Conservation (phyloP, 441 rosid genomes). For the Capsella rubella region DNA sequence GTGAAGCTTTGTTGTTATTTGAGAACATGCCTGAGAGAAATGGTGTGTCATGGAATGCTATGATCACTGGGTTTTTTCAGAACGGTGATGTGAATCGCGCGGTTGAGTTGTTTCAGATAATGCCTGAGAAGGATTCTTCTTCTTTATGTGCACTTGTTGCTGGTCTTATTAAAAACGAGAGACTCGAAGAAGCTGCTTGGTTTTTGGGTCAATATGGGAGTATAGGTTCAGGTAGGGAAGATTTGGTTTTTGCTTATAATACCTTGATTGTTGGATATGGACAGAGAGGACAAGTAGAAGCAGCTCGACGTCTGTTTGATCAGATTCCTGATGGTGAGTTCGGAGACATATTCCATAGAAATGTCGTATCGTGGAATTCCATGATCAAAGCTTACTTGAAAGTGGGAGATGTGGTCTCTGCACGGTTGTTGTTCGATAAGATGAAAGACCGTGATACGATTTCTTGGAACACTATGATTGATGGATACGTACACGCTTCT, state of each 20-base stretch:
- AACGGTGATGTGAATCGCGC: slow-evolving; percentile 55
- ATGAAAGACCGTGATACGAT: slow-evolving; percentile 61
- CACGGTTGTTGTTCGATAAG: slow-evolving; percentile 61
- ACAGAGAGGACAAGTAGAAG: slow-evolving; percentile 56
- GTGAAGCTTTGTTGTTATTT: slow-evolving; percentile 58
- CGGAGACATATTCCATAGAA: slow-evolving; percentile 46
- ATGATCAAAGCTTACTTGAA: slow-evolving; percentile 72
- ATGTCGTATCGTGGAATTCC: slow-evolving; percentile 70
- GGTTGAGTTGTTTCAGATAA: slow-evolving; percentile 52
- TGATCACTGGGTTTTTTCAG: slow-evolving; percentile 59
- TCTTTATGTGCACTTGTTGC: slow-evolving; percentile 62
- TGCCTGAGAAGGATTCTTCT: slow-evolving; percentile 57
- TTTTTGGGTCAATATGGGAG: slow-evolving; percentile 48
- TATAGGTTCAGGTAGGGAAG: slow-evolving; percentile 41
- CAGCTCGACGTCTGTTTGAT: slow-evolving; percentile 63
- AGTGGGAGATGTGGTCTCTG: slow-evolving; percentile 59
- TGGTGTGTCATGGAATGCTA: slow-evolving; percentile 62
- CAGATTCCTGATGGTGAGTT: slow-evolving; percentile 47
- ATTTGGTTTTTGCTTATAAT: slow-evolving; percentile 62
- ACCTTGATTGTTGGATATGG: slow-evolving; percentile 79
- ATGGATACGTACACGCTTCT: slow-evolving; percentile 52
- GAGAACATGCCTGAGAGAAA: slow-evolving; percentile 57
- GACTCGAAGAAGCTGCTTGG: slow-evolving; percentile 59
- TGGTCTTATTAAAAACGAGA: slow-evolving; percentile 63
- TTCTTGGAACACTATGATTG: slow-evolving; percentile 75